Percentiles rank a stretch among this genome's conserved stretches.
Evolutionary conservation across 805 yeast species (phyloP).

Genomic region (Kurtzmaniella cleridarum): DNA sequence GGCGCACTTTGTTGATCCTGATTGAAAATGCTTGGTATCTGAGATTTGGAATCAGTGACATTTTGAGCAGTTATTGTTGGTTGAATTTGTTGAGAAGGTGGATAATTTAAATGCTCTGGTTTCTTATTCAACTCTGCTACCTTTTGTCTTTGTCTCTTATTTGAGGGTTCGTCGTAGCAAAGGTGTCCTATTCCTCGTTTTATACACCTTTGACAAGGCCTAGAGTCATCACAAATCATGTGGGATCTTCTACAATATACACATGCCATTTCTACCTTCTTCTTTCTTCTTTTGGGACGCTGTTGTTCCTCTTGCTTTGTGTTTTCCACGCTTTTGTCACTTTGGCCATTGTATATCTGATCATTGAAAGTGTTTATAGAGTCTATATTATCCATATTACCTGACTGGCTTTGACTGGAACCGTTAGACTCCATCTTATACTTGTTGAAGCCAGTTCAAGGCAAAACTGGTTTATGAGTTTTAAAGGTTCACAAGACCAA

Average conservation of each 20-base stretch:
- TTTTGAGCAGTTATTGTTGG: too few relatives aligned
- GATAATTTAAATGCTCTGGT: not conserved
- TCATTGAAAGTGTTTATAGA: not conserved
- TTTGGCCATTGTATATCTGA: too few relatives aligned
- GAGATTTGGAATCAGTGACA: not conserved
- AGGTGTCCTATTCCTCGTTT: constrained; percentile 84
- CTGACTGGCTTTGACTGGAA: not conserved
- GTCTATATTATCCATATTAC: too few relatives aligned
- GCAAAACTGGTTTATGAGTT: too few relatives aligned
- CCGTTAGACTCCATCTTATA: constrained; percentile 1
- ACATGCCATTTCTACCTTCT: constrained; percentile 67
- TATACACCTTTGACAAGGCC: constrained; percentile 78
- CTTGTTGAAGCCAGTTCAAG: not conserved
- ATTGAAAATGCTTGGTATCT: not conserved
- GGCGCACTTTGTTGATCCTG: not conserved
- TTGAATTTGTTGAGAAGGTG: too few relatives aligned
- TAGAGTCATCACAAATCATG: constrained; percentile 80
- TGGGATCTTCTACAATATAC: constrained; percentile 90
- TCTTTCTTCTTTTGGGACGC: constrained; percentile 31
- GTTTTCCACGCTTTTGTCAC: too few relatives aligned
- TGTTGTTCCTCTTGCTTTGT: not conserved
- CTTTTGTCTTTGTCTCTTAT: constrained; percentile 35
- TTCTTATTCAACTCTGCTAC: constrained; percentile 16
- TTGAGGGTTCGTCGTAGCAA: constrained; percentile 69
- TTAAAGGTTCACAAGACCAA: too few relatives aligned